These are phyloP conservation scores for Acorus gramineus DNA, from an alignment of 106 monocot genomes.

Conservation along the genomic window DNA sequence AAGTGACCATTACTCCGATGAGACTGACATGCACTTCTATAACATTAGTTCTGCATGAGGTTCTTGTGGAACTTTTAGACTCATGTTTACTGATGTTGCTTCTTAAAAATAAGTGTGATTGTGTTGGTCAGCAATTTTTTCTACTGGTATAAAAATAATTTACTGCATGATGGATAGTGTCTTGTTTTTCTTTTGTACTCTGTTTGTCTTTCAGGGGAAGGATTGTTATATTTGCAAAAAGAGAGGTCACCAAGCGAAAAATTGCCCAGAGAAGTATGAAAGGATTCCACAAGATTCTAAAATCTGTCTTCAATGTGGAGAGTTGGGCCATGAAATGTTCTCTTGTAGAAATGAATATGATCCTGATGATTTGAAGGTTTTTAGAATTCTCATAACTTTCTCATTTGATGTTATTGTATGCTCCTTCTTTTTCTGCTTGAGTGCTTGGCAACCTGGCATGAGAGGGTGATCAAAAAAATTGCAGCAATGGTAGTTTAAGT, in stretches of 20 bases:
- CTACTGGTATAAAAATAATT: too few species aligned
- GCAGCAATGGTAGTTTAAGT: not conserved
- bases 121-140: too few species aligned
- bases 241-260: conserved; percentile 71
- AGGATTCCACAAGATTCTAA: conserved; percentile 25
- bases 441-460: not conserved
- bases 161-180: too few species aligned
- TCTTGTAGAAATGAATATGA: conserved; percentile 48
- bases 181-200: not conserved
- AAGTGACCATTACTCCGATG: too few species aligned
- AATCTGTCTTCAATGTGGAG: conserved; percentile 71
- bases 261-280: conserved; percentile 71
- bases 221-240: conserved; percentile 75
- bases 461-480: too few species aligned
- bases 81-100: too few species aligned
- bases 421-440: not conserved
- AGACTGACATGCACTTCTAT: too few species aligned
- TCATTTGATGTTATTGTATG: conserved; percentile 1
- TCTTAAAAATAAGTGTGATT: too few species aligned
- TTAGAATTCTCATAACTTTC: not conserved
- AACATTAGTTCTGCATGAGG: too few species aligned
- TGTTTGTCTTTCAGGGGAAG: conserved; percentile 30
- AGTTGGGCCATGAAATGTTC: conserved; percentile 77
- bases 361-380: conserved; percentile 48
- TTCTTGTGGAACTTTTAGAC: too few species aligned